phyloP scores from a whole-genome alignment of 2,329 filamentous ascomycete genomes.

The Exophiala oligosperma region DNA sequence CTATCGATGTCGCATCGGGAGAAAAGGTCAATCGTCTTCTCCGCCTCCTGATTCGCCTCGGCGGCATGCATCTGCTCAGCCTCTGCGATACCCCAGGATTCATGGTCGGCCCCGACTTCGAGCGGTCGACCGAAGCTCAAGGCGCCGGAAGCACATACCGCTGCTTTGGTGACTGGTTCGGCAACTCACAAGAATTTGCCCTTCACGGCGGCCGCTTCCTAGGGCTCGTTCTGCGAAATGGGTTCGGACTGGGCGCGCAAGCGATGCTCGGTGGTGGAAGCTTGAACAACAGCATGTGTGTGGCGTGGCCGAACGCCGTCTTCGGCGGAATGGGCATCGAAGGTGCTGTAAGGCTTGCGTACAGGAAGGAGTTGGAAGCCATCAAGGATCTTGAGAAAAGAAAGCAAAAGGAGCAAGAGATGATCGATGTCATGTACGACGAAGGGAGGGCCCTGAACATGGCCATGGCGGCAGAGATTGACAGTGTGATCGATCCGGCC shows the following conservation, averaged over 20 bases:
- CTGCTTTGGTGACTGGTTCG: conserved; percentile 26
- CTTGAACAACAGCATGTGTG: conserved; percentile 24
- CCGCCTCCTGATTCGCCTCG: conserved; percentile 22
- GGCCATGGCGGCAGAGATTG: conserved; percentile 22
- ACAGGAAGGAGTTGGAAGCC: conserved; percentile 20
- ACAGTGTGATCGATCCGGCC: conserved; percentile 22
- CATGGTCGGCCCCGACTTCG: conserved; percentile 24
- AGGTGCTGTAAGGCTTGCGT: conserved; percentile 22
- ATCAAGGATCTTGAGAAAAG: conserved; percentile 19
- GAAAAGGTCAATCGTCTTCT: conserved; percentile 24
- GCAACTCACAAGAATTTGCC: conserved; percentile 21
- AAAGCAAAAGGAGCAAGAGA: conserved; percentile 22
- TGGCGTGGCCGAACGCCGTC: conserved; percentile 23
- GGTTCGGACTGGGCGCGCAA: conserved; percentile 23
- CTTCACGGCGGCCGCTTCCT: conserved; percentile 20
- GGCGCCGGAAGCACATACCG: conserved; percentile 23
- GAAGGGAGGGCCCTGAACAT: conserved; percentile 22
- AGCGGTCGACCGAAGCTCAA: conserved; percentile 22
- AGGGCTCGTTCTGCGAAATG: conserved; percentile 21
- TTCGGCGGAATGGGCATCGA: conserved; percentile 24
- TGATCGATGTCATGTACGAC: conserved; percentile 23
- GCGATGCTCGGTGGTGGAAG: conserved; percentile 25
- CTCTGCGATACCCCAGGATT: conserved; percentile 24
- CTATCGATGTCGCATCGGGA: conserved; percentile 21
- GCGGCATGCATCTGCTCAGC: conserved; percentile 25